Evolutionary conservation across 148 eudicot species (phyloP), one percentile per base, ranked within the genome.

Genomic region (Selenicereus undatus): DNA sequence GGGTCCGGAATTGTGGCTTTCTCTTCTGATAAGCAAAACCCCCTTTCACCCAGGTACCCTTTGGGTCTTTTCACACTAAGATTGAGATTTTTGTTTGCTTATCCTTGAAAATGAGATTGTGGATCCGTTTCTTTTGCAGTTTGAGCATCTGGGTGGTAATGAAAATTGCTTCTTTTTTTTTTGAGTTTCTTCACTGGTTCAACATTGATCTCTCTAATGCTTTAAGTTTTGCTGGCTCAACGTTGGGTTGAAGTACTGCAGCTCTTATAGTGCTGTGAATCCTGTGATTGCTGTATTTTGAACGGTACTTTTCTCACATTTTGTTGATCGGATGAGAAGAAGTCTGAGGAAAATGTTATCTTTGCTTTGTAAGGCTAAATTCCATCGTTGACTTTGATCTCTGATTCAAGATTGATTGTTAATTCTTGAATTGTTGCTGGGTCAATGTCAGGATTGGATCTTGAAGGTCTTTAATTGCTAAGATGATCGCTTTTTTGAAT

Each of bases 1-100:
- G 75, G 78, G 66, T 81, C 78, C 75, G 86, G 87, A 5, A 72
- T 84, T 70, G 24, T 88, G 76, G 78, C 87, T 35, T 86, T 84
- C 76, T 88, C 89, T 7, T 80, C 86, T 84, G 78, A 78, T 76
- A 84, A 74, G 43, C 86, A 86, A 60, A 86, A 88, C 75, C 89
- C 89, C 75, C 87, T 86, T 81, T 82, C 82, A 27, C 89, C 89
- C 11, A 82, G 89, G 90, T 88, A 82, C 7, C 17, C n/a, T 64
- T 76, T 56, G 11, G 9, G 42, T 24, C 43, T 50, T 78, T 42
- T 42, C 5, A 9, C 39, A 0, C 39, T 29, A 52, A 48, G 66
- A 21, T 4, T 0, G 27, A 17, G 30, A 16, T 60, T 27, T 24
- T 12, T 64, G 29, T 64, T 64, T 64, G 6, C 12, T 64, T 64